These are phyloP conservation scores for Penicillium italicum DNA, from an alignment of 2,329 filamentous ascomycete species.

Conservation along the genomic window DNA sequence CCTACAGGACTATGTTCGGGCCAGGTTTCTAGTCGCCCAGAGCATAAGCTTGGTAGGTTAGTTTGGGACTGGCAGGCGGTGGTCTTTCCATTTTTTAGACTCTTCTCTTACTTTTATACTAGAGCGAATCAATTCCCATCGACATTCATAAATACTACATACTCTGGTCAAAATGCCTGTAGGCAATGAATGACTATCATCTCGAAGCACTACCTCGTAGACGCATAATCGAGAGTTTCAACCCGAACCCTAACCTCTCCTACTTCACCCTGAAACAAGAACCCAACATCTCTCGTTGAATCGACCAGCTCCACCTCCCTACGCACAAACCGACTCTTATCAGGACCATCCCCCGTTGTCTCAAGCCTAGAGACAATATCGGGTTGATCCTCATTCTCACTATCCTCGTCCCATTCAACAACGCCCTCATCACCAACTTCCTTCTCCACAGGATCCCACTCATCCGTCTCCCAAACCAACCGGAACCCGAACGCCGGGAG, in stretches of 20 bases:
- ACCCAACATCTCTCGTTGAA: slow-evolving; percentile 76
- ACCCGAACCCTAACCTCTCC: slow-evolving; percentile 67
- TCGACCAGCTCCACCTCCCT: slow-evolving; percentile 76
- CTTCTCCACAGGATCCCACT: slow-evolving; percentile 74
- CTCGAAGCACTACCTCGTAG: slow-evolving; percentile 1
- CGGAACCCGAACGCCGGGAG: slow-evolving; percentile 61
- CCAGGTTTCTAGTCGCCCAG: too few species aligned
- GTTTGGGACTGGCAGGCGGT: too few species aligned
- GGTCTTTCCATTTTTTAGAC: too few species aligned
- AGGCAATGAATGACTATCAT: not conserved
- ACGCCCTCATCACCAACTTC: slow-evolving; percentile 55
- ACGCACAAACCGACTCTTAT: slow-evolving; percentile 62
- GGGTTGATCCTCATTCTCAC: slow-evolving; percentile 25
- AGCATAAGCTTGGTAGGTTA: too few species aligned
- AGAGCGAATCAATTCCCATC: not conserved
- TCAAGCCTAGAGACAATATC: slow-evolving; percentile 8
- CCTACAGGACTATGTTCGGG: too few species aligned
- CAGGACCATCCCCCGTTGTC: slow-evolving; percentile 12
- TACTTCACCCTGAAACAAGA: slow-evolving; percentile 67
- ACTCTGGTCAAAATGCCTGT: not conserved
- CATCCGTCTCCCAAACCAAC: slow-evolving; percentile 83
- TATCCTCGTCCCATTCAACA: slow-evolving; percentile 47
- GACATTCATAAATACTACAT: not conserved
- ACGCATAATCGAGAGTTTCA: slow-evolving; percentile 42
- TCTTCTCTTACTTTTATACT: not conserved